These are phyloP conservation scores for Cyberlindnera mississippiensis DNA, from an alignment of 805 yeast species.

Conservation along the genomic window DNA sequence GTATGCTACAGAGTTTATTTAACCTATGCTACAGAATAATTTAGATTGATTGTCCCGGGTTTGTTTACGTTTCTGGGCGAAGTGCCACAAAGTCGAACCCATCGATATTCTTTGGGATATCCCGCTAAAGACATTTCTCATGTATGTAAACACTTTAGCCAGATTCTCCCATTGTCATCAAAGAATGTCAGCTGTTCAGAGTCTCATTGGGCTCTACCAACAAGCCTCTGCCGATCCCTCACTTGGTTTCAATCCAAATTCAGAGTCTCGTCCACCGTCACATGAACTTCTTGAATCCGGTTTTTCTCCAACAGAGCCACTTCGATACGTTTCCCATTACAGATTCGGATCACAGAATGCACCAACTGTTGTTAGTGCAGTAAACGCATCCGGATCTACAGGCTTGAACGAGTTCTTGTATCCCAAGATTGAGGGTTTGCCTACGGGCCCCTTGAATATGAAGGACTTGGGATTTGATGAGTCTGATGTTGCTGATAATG, in stretches of 20 bases:
- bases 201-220: slow-evolving; percentile 2
- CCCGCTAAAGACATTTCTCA: no score
- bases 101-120: no score
- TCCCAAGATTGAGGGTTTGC: slow-evolving; percentile 1
- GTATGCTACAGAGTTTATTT: slow-evolving; percentile 1
- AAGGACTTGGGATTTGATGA: neutral
- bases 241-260: neutral
- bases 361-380: neutral
- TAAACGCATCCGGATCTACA: neutral
- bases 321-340: neutral
- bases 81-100: neutral
- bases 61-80: neutral
- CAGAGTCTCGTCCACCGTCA: slow-evolving; percentile 1
- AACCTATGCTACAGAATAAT: no score
- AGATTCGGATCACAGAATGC: neutral
- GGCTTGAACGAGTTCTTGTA: neutral
- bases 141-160: no score
- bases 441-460: neutral
- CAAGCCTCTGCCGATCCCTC: neutral
- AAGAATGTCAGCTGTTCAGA: slow-evolving; percentile 2
- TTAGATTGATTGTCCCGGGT: neutral
- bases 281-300: neutral
- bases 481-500: neutral
- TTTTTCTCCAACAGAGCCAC: neutral
- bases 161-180: neutral